Evolutionary conservation across 345 rosid genomes (phyloP), one percentile per base, ranked within the genome.

Genomic region (Lumnitzera littorea): DNA sequence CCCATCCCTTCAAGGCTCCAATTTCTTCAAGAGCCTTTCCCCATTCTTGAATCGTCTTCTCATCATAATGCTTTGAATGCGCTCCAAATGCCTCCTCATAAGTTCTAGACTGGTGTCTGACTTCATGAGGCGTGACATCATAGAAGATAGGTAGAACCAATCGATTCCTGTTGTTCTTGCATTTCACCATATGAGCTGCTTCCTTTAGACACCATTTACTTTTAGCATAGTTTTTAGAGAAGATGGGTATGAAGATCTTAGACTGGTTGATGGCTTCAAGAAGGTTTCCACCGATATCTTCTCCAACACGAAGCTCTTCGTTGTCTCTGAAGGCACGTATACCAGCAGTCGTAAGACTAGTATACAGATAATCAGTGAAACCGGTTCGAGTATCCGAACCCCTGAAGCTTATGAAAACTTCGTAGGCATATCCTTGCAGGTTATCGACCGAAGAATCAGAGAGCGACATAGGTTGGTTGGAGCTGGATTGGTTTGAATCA

Each of bases 171-270:
- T 6, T 36, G 43, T 36, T 36, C 9, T 7, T 36, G 43, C 43
- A 5, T 48, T 13, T 16, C 56, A 61, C 31, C 53, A 61, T 51
- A 4, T 24, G 23, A 1, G 14, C 17, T 8, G 51, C 48, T 16
- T 61, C 50, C 1, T 9, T 16, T 1, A 60, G 63, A 43, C 56
- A 51, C 31, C 64, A 61, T 24, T 61, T 16, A 56, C 56, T 61
- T 1, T 9, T 36, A 16, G 49, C 56, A 0, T 51, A 51, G 17
- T 12, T 15, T 24, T 9, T 13, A 14, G 64, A 51, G 64, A 51
- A 61, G 56, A 51, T 9, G 31, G 64, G 56, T 10, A 61, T 61
- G 56, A 15, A 61, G 16, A 61, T 29, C 56, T 12, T 13, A 29
- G 64, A 51, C 1, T 14, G 14, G 3, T 12, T 11, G 36, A 51